Percentiles rank a stretch among this genome's conserved stretches.
Evolutionary conservation across 1,284 basidiomycete genomes (phyloP).

Genomic region (Sanghuangporus sanghuang): DNA sequence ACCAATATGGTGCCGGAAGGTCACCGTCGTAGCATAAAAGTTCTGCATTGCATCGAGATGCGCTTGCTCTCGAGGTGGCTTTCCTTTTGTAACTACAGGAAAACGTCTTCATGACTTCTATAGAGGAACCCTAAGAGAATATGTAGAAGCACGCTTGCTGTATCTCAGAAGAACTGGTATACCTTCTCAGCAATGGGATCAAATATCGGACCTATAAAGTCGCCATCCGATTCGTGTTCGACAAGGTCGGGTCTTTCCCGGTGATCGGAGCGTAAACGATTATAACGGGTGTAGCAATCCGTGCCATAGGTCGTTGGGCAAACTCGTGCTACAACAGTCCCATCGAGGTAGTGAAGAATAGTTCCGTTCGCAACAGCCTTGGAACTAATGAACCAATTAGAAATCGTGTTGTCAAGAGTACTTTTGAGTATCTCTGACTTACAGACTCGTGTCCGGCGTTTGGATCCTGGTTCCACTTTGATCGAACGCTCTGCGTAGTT

Average conservation of each 20-base stretch:
- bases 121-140: not conserved
- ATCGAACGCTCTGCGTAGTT: constrained; percentile 59
- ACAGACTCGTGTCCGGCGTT: constrained; percentile 39
- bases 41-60: not conserved
- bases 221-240: constrained; percentile 37
- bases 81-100: not conserved
- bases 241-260: constrained; percentile 29
- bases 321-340: constrained; percentile 70
- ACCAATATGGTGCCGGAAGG: constrained; percentile 5
- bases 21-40: constrained; percentile 3
- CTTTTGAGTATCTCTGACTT: not conserved
- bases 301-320: constrained; percentile 76
- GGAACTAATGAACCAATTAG: constrained; percentile 40
- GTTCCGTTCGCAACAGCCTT: constrained; percentile 78
- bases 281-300: constrained; percentile 62
- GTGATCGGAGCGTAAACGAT: constrained; percentile 60
- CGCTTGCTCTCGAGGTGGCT: not conserved
- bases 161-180: constrained; percentile 27
- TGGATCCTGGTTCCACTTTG: constrained; percentile 53
- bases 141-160: not conserved
- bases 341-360: constrained; percentile 75
- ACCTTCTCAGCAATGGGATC: constrained; percentile 41
- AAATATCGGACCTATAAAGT: constrained; percentile 69
- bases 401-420: not conserved
- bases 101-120: not conserved